These are phyloP conservation scores for Caryopteris hybrid DNA, from an alignment of 305 asterid genomes.

Conservation along the genomic window DNA sequence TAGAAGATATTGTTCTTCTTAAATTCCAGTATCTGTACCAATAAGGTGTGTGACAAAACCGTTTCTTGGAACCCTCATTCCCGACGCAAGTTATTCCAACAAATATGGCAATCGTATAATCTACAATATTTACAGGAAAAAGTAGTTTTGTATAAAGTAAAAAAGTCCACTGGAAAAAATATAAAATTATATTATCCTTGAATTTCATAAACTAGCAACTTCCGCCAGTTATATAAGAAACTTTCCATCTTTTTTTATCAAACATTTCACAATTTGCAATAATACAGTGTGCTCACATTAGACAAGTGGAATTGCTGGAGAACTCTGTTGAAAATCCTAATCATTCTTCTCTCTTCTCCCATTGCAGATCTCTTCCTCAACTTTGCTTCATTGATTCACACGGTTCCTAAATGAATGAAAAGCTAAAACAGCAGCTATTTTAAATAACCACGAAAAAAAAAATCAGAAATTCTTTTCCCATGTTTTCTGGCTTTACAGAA, in stretches of 20 bases:
- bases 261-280: conserved; percentile 19
- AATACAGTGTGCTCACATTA: conserved; percentile 17
- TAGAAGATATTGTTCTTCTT: too few species aligned
- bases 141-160: too few species aligned
- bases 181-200: background rate
- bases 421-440: conserved; percentile 20
- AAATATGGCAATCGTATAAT: background rate
- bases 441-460: conserved; percentile 6
- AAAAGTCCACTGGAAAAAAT: background rate
- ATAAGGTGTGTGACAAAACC: too few species aligned
- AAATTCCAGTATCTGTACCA: too few species aligned
- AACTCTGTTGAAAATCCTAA: background rate
- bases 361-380: background rate
- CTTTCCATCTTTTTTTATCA: conserved; percentile 11
- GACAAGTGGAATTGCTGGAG: conserved; percentile 6
- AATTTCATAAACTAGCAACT: conserved; percentile 6
- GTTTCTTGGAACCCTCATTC: too few species aligned
- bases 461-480: conserved; percentile 14
- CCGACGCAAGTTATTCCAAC: too few species aligned
- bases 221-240: conserved; percentile 19
- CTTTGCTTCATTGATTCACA: conserved; percentile 15
- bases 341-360: conserved; percentile 9
- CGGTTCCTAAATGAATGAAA: conserved; percentile 25
- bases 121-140: background rate
- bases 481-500: conserved; percentile 36